Base-by-base conservation (phyloP, 371 early-diverging fungal species). In the Haplosporangium sp. region DNA sequence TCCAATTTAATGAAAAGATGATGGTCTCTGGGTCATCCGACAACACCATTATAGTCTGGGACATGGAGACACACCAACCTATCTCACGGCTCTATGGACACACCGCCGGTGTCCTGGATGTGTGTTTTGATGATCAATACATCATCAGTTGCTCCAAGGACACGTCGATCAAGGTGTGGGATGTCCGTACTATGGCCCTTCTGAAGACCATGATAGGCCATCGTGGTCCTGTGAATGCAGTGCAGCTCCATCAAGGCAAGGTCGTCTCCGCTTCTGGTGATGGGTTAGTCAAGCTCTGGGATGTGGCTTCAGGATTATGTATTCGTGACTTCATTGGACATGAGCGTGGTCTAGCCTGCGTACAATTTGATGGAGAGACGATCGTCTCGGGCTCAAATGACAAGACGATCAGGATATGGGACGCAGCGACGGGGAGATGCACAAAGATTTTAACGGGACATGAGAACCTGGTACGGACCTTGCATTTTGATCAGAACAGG, bases 371-470 rank as follows among this genome's bases (percentile, higher is more conserved):
- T 69, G 96, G 96, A 53, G 86, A 88, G 63, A 86, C 86, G 10
- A 93, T 98, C 38, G 95, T 96, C 0, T 95, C 95, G 9, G 99
- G 98, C 11, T 95, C 95, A 29, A 93, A 95, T 81, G 99, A 99
- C 81, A 89, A 91, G 68, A 93, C 96, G 14, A 95, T 99, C 69
- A 92, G 93, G 69, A 85, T 99, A 16, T 99, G 99, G 99, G 90
- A 96, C 66, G 92, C 94, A 16, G 83, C 90, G 46, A 92, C 96
- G 18, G 98, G 97, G 8, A 80, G 85, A 59, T 92, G 92, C 73
- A 67, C 88, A 0, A 76, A 85, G 59, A 91, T 93, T 23, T 85
- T 98, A 55, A 80, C 82, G 58, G 96, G 95, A 23, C 99, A 99
- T 83, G 91, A 89, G 16, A 95, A 94, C 52, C 85, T 98, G 23